Evolutionary conservation across 345 rosid species (phyloP).

Genomic region (Eucalyptus regnans): DNA sequence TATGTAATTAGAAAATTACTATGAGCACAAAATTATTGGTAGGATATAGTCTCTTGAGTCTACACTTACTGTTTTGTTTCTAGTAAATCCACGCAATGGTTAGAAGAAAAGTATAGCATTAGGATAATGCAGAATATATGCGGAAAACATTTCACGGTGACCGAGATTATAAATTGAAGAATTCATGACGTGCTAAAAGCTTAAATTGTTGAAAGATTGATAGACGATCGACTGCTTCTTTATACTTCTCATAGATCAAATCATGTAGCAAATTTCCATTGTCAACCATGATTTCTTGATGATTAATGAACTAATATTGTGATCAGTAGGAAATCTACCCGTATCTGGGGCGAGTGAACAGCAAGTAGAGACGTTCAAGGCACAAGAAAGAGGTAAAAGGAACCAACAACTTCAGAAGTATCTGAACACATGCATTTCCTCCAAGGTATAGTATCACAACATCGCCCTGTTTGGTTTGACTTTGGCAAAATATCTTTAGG

Average conservation of each 20-base stretch:
- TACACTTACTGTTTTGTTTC: neutral
- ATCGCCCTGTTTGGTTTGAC: accelerated
- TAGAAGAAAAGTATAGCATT: neutral
- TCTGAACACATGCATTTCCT: constrained; percentile 32
- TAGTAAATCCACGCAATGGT: neutral
- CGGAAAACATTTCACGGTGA: neutral
- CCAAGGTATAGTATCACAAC: constrained; percentile 20
- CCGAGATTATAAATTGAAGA: neutral
- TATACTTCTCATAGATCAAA: neutral
- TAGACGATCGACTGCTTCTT: neutral
- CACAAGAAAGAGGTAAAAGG: constrained; percentile 54
- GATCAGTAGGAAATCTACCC: constrained; percentile 57
- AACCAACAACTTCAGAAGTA: constrained; percentile 39
- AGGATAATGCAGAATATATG: neutral
- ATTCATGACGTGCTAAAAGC: neutral
- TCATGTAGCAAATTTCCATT: neutral
- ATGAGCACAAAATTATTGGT: neutral
- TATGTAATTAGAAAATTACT: neutral
- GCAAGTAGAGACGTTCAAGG: constrained; percentile 50
- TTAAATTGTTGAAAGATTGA: neutral
- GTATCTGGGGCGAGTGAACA: constrained; percentile 39
- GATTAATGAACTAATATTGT: neutral
- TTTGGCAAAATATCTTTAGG: neutral
- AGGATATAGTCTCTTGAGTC: neutral
- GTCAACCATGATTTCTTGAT: neutral